Percentiles rank a stretch among this genome's conserved stretches.
These are phyloP conservation scores for Aspergillus fijiensis DNA, from an alignment of 2,329 filamentous ascomycete species.

Conservation along the genomic window DNA sequence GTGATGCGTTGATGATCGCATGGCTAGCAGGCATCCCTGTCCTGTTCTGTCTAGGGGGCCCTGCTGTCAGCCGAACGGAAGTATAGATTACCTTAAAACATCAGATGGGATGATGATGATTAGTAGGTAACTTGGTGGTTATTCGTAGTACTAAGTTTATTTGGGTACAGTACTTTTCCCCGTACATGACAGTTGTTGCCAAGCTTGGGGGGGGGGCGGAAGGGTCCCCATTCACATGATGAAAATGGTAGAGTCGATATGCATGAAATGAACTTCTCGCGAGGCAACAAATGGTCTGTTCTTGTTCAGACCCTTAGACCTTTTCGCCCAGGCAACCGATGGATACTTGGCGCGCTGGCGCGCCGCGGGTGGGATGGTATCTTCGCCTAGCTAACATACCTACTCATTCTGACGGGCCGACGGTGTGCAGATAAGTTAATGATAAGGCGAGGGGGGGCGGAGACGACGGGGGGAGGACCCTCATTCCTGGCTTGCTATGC, in stretches of 20 bases:
- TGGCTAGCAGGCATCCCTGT: not conserved
- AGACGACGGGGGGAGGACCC: too few species aligned
- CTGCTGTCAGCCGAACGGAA: not conserved
- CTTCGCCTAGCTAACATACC: too few species aligned
- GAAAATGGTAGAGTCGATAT: not conserved
- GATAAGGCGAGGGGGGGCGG: too few species aligned
- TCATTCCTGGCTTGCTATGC: not conserved
- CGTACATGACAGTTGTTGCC: not conserved
- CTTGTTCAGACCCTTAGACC: not conserved
- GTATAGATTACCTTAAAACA: not conserved
- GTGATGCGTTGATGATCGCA: not conserved
- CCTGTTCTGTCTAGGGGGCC: not conserved
- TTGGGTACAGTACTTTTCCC: too few species aligned
- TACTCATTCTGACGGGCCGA: too few species aligned
- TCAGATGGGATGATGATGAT: too few species aligned
- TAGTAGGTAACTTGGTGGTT: too few species aligned
- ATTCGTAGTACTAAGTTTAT: too few species aligned
- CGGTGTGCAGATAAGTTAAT: too few species aligned
- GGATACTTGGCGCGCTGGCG: not conserved
- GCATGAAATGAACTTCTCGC: not conserved
- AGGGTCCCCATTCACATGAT: not conserved
- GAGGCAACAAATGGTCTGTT: not conserved
- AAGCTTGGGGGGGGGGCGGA: not conserved
- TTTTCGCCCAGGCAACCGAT: too few species aligned
- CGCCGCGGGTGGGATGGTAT: too few species aligned